phyloP scores from a whole-genome alignment of 1,139 yeast species.

The Pichia sp. region DNA sequence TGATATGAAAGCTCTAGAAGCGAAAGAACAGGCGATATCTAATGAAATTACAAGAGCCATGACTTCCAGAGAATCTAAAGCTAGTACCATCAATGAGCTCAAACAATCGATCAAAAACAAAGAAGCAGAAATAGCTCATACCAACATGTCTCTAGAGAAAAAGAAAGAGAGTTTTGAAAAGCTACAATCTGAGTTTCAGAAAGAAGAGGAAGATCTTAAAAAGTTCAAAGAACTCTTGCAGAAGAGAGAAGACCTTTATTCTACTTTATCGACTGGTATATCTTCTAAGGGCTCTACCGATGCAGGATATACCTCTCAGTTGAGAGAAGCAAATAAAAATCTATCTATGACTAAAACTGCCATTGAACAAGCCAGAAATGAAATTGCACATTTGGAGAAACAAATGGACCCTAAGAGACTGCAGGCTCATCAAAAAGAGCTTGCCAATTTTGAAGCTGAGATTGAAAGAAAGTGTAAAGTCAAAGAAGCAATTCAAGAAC shows the following conservation, averaged over 20 bases:
- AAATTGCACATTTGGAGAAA: conserved; percentile 47
- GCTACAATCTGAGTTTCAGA: conserved; percentile 34
- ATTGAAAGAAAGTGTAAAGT: conserved; percentile 38
- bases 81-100: conserved; percentile 27
- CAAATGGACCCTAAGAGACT: conserved; percentile 48
- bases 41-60: conserved; percentile 64
- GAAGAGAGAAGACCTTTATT: conserved; percentile 70
- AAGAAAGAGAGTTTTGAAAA: conserved; percentile 19
- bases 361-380: conserved; percentile 55
- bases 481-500: conserved; percentile 30
- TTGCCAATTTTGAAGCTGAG: conserved; percentile 35
- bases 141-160: conserved; percentile 17
- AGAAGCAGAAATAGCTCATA: conserved; percentile 17
- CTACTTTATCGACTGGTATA: conserved; percentile 85
- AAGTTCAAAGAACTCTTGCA: conserved; percentile 43
- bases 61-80: conserved; percentile 53
- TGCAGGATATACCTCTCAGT: conserved; percentile 74
- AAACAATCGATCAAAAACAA: conserved; percentile 7
- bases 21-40: conserved; percentile 46
- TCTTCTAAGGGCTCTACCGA: conserved; percentile 76
- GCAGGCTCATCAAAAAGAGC: conserved; percentile 54
- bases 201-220: conserved; percentile 37
- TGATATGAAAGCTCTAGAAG: conserved; percentile 53
- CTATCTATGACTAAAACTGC: conserved; percentile 48
- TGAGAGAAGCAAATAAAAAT: conserved; percentile 56